phyloP scores from a whole-genome alignment of 192 early-diverging fungal genomes.

The Gonapodya sp. region DNA sequence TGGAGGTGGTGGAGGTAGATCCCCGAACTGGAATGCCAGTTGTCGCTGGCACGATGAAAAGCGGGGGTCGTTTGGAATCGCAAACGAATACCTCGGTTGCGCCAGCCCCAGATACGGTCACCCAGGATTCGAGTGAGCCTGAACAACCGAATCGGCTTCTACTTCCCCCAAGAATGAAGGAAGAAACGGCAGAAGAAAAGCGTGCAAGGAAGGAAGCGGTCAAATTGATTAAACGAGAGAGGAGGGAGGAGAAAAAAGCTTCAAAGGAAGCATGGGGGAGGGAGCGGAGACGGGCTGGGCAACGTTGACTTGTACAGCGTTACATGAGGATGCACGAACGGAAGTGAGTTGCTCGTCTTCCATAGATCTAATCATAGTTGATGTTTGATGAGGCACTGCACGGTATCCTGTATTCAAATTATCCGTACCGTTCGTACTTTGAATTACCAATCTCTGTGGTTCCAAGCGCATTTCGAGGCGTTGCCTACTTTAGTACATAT shows the following conservation, averaged over 20 bases:
- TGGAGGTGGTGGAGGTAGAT: neutral
- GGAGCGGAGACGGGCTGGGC: conserved; percentile 53
- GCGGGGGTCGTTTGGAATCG: neutral
- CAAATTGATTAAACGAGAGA: conserved; percentile 67
- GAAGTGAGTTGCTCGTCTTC: too few relatives aligned
- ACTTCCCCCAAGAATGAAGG: conserved; percentile 48
- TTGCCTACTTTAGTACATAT: too few relatives aligned
- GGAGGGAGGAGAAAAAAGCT: conserved; percentile 66
- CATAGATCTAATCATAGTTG: too few relatives aligned
- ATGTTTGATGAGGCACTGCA: too few relatives aligned
- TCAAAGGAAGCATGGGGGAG: conserved; percentile 67
- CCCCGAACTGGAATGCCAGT: neutral
- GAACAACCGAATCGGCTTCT: conserved; percentile 25
- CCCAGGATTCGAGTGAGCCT: neutral
- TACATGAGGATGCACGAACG: too few relatives aligned
- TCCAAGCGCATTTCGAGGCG: too few relatives aligned
- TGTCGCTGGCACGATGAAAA: neutral
- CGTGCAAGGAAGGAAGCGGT: conserved; percentile 74
- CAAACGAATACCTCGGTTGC: neutral
- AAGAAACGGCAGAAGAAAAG: conserved; percentile 90
- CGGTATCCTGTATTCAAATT: too few relatives aligned
- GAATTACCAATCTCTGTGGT: too few relatives aligned
- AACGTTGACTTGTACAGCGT: too few relatives aligned
- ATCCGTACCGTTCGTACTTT: too few relatives aligned
- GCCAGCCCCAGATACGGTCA: neutral